Evolutionary conservation across 2,329 filamentous ascomycete species (phyloP), one percentile per base, ranked within the genome.

Genomic region (Pyrenophora tritici-repentis): DNA sequence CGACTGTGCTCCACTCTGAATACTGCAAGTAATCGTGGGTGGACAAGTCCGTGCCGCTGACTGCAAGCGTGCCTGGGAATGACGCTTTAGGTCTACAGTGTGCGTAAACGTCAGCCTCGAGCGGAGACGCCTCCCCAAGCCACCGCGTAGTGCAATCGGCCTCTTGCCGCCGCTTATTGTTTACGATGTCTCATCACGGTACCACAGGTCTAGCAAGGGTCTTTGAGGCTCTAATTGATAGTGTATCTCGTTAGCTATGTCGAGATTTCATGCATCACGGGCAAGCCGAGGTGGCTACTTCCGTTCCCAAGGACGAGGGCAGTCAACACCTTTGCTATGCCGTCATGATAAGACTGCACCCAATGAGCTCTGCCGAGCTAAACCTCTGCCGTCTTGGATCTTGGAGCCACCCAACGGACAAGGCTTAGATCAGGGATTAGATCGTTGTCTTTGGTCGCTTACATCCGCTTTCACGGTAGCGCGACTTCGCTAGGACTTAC

Each of bases 401-500:
- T 34, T 33, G 38, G 42, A 41, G 33, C 41, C 39, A 39, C 52
- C 46, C 44, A 34, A 49, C 47, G 38, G 33, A 47, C 46, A 44
- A 20, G 41, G 51, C 40, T 45, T 38, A 16, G 39, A 44, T 36
- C 43, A 37, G 32, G 13, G 31, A 37, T 35, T 45, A 53, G 53
- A 62, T 57, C 42, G 40, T 46, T 53, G 42, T 47, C 42, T 50
- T 36, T 31, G 35, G 26, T 56, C 46, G 51, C 55, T 52, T 61
- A 62, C 57, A 62, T 59, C 58, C 53, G 48, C 51, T 45, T 57
- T 46, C 16, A 26, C 38, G 6, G 48, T 51, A 45, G 48, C 42
- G 48, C 38, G 46, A 39, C 18, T 47, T 38, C 37, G 37, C 36
- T 14, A 24, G 33, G 18, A n/a, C 32, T 38, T 35, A 40, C 45